Evolutionary conservation across 2,329 filamentous ascomycete genomes (phyloP).

Genomic region (Nigrograna mackinnonii): DNA sequence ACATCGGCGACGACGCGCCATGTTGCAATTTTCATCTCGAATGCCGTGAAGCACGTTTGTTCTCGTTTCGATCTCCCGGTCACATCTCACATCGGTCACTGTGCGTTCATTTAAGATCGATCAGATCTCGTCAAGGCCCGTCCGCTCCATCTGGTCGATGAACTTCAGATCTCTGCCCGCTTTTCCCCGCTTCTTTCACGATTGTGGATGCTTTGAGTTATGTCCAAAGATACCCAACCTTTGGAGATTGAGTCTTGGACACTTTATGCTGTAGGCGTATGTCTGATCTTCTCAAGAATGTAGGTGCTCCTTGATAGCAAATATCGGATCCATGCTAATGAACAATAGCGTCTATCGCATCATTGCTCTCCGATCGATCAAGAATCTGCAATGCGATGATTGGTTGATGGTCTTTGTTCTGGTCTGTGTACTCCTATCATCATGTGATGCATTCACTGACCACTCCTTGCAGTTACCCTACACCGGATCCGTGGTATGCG

Average conservation of each 20-base stretch:
- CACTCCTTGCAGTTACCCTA: slow-evolving; percentile 15
- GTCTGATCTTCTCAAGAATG: slow-evolving; percentile 24
- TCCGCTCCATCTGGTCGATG: not conserved
- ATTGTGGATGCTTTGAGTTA: no score
- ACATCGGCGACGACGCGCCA: not conserved
- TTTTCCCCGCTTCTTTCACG: no score
- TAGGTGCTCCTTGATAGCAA: slow-evolving; percentile 8
- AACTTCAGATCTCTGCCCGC: not conserved
- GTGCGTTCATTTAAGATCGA: not conserved
- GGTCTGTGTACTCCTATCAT: slow-evolving; percentile 1
- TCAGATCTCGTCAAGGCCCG: not conserved
- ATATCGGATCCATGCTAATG: slow-evolving; percentile 1
- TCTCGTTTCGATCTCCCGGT: not conserved
- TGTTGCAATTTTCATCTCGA: slow-evolving; percentile 2
- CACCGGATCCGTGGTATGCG: slow-evolving; percentile 19
- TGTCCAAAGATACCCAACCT: not conserved
- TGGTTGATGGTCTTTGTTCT: slow-evolving; percentile 29
- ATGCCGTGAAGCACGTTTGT: not conserved
- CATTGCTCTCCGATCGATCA: slow-evolving; percentile 22
- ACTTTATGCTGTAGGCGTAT: slow-evolving; percentile 22
- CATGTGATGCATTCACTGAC: not conserved
- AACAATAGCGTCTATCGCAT: slow-evolving; percentile 18
- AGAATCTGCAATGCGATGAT: slow-evolving; percentile 28
- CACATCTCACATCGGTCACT: not conserved
- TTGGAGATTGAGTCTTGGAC: slow-evolving; percentile 27